phyloP scores from a whole-genome alignment of 805 yeast species.

The Candida anglica region DNA sequence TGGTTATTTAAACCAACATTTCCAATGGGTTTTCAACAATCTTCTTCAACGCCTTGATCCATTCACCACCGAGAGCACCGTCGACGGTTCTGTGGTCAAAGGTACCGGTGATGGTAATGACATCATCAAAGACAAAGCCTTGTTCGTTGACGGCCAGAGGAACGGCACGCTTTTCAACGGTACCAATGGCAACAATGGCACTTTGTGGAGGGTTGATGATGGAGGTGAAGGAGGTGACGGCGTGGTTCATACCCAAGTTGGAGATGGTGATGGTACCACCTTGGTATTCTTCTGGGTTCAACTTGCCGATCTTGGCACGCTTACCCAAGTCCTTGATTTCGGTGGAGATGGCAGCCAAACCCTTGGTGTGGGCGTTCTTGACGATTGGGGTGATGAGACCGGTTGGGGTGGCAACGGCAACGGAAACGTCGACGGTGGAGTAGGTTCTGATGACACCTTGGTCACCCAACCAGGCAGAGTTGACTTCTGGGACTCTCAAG shows the following conservation, averaged over 20 bases:
- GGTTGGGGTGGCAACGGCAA: conserved; percentile 97
- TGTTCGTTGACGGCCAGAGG: conserved; percentile 87
- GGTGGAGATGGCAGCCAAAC: conserved; percentile 74
- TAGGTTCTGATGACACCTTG: conserved; percentile 92
- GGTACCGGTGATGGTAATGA: conserved; percentile 90
- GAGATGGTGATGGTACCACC: conserved; percentile 99
- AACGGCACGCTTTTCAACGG: conserved; percentile 86
- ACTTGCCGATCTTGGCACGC: conserved; percentile 93
- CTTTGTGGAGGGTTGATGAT: conserved; percentile 98
- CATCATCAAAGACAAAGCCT: conserved; percentile 90
- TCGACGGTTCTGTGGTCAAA: conserved; percentile 97
- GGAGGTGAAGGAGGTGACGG: conserved; percentile 90
- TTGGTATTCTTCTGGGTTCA: conserved; percentile 94
- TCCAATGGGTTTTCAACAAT: conserved; percentile 95
- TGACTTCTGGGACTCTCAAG: conserved; percentile 86
- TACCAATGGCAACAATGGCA: conserved; percentile 91
- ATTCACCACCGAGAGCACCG: conserved; percentile 98
- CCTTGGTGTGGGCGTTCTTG: conserved; percentile 81
- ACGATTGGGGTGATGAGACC: conserved; percentile 97
- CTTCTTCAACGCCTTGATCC: conserved; percentile 86
- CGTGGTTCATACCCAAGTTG: conserved; percentile 97
- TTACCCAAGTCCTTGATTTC: conserved; percentile 90
- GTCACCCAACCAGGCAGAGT: conserved; percentile 87
- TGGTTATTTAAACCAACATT: conserved; percentile 78
- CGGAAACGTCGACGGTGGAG: conserved; percentile 90